A percentile compares a stretch with the other conserved stretches of the same genome.
These are phyloP conservation scores for Cyclanthera cordifolia DNA, from an alignment of 306 rosid species.

Conservation along the genomic window DNA sequence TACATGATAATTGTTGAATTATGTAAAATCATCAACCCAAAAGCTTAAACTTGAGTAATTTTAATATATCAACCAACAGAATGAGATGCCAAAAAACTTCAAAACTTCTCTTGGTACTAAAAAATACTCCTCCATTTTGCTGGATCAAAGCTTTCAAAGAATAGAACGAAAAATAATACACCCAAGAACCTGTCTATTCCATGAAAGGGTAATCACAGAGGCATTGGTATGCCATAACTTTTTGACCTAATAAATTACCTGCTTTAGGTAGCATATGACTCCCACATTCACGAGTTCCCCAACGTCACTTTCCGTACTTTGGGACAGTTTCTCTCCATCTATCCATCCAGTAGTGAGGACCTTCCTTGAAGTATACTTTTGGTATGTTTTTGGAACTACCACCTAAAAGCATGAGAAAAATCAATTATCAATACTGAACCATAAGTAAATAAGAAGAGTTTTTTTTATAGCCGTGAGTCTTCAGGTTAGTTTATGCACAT, in stretches of 20 bases:
- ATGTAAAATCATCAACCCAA: no score
- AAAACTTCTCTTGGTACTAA: neutral
- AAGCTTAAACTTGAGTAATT: no score
- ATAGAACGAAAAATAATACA: neutral
- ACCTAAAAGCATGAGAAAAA: conserved; percentile 43
- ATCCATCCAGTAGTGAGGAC: conserved; percentile 91
- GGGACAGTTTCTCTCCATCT: conserved; percentile 92
- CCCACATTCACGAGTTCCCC: conserved; percentile 96
- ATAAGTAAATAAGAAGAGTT: neutral
- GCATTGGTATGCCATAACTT: neutral
- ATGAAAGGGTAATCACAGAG: neutral
- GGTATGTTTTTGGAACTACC: conserved; percentile 78
- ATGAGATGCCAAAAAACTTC: neutral
- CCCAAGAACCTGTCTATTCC: neutral
- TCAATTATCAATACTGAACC: neutral
- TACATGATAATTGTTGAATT: no score
- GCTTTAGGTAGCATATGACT: conserved; percentile 95
- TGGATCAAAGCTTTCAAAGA: neutral
- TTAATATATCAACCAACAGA: no score
- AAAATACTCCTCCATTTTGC: neutral
- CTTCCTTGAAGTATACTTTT: conserved; percentile 79
- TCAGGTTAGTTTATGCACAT: no score
- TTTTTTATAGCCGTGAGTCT: no score
- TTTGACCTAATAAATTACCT: conserved; percentile 33
- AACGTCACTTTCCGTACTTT: conserved; percentile 89